Evolutionary conservation across 2,329 filamentous ascomycete genomes (phyloP).

Genomic region (Lecanicillium sp.): DNA sequence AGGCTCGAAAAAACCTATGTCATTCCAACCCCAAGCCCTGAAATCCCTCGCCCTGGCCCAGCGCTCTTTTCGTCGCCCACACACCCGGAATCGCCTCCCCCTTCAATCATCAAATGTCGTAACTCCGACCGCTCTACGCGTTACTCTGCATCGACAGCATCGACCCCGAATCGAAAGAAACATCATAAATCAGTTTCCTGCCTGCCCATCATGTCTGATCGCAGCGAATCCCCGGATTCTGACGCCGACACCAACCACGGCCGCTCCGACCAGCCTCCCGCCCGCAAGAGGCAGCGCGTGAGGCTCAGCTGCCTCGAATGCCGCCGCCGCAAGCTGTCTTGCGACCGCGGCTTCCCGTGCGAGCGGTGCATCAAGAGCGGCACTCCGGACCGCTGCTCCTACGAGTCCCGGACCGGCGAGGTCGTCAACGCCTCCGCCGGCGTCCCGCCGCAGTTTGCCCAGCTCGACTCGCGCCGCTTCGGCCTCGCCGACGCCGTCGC

Average conservation of each 20-base stretch:
- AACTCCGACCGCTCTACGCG: constrained; percentile 27
- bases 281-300: constrained; percentile 54
- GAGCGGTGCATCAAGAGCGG: constrained; percentile 58
- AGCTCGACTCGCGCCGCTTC: constrained; percentile 35
- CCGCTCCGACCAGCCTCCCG: constrained; percentile 30
- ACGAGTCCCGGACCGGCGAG: constrained; percentile 50
- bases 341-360: constrained; percentile 55
- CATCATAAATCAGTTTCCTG: too few relatives aligned
- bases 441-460: constrained; percentile 36
- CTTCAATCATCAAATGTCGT: constrained; percentile 23
- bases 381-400: constrained; percentile 53
- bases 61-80: neutral
- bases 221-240: constrained; percentile 35
- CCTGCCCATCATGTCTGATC: constrained; percentile 25
- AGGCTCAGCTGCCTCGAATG: constrained; percentile 56
- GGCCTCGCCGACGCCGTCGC: constrained; percentile 24
- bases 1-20: constrained; percentile 1
- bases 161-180: neutral
- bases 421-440: constrained; percentile 43
- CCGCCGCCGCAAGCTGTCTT: constrained; percentile 54
- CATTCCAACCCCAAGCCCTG: constrained; percentile 9
- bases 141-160: constrained; percentile 13
- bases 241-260: constrained; percentile 25
- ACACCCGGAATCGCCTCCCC: neutral
- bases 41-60: neutral